Evolutionary conservation across 2,329 filamentous ascomycete species (phyloP).

Genomic region (Dothiorella sarmentorum): DNA sequence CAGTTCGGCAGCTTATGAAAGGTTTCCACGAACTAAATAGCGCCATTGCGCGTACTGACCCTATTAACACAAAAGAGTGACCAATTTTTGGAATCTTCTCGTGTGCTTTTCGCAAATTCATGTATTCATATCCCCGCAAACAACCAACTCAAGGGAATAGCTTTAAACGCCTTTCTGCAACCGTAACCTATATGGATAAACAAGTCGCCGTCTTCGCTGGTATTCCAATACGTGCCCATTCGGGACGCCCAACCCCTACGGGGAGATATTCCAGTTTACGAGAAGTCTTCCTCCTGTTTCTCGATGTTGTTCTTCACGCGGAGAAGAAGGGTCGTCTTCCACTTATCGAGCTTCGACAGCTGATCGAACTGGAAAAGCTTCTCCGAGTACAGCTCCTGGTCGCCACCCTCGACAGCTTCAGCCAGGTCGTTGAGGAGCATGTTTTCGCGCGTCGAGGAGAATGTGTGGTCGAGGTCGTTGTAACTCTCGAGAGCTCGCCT

Average conservation of each 20-base stretch:
- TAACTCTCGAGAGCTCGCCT: conserved; percentile 80
- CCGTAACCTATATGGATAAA: neutral
- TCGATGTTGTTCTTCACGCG: conserved; percentile 82
- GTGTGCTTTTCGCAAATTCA: neutral
- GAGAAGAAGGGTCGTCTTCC: conserved; percentile 86
- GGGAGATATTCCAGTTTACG: conserved; percentile 38
- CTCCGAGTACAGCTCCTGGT: conserved; percentile 79
- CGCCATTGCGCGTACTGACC: no score
- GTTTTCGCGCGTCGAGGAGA: conserved; percentile 73
- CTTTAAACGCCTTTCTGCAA: conserved; percentile 1
- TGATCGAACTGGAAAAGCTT: conserved; percentile 84
- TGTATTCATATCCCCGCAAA: neutral
- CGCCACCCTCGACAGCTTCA: conserved; percentile 70
- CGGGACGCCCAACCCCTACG: neutral
- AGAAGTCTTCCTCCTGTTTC: conserved; percentile 65
- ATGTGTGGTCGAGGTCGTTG: conserved; percentile 59
- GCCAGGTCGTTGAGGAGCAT: conserved; percentile 75
- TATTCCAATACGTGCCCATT: conserved; percentile 4
- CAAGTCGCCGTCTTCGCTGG: neutral
- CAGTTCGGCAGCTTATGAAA: no score
- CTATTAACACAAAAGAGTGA: no score
- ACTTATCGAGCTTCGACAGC: conserved; percentile 90
- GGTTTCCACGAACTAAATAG: no score
- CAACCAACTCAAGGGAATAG: neutral
- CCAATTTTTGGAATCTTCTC: no score